A percentile compares a stretch with the other conserved stretches of the same genome.
These are phyloP conservation scores for Daldinia vernicosa DNA, from an alignment of 495 filamentous ascomycete species.

Conservation along the genomic window DNA sequence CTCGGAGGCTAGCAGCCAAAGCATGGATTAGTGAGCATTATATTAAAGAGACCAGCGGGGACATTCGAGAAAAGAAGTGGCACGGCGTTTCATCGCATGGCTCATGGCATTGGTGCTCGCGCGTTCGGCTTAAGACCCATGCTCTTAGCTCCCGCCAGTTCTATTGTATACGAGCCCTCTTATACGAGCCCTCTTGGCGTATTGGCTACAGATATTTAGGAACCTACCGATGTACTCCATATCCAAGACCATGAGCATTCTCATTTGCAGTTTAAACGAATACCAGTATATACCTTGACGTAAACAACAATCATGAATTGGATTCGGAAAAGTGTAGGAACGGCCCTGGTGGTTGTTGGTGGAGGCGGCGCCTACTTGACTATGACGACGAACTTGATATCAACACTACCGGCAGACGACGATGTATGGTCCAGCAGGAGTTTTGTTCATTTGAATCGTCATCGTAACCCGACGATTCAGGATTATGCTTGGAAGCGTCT, in stretches of 20 bases:
- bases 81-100: background rate
- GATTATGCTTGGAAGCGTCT: constrained; percentile 69
- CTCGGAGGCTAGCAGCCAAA: background rate
- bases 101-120: background rate
- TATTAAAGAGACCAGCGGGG: background rate
- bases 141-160: background rate
- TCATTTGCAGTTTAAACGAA: background rate
- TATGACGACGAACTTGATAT: constrained; percentile 47
- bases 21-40: background rate
- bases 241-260: background rate
- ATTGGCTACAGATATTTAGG: background rate
- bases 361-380: constrained; percentile 48
- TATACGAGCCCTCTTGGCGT: constrained; percentile 1
- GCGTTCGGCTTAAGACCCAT: background rate
- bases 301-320: constrained; percentile 52
- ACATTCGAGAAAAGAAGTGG: background rate
- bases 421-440: constrained; percentile 63
- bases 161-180: background rate
- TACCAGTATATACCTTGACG: background rate
- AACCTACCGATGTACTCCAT: background rate
- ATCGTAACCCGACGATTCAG: constrained; percentile 65
- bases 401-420: constrained; percentile 62
- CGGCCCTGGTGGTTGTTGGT: constrained; percentile 50
- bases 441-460: constrained; percentile 65
- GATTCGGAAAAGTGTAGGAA: constrained; percentile 45